A percentile compares a stretch with the other conserved stretches of the same genome.
Evolutionary conservation across 2,329 filamentous ascomycete species (phyloP).

Genomic region (Sphaceloma murrayae): DNA sequence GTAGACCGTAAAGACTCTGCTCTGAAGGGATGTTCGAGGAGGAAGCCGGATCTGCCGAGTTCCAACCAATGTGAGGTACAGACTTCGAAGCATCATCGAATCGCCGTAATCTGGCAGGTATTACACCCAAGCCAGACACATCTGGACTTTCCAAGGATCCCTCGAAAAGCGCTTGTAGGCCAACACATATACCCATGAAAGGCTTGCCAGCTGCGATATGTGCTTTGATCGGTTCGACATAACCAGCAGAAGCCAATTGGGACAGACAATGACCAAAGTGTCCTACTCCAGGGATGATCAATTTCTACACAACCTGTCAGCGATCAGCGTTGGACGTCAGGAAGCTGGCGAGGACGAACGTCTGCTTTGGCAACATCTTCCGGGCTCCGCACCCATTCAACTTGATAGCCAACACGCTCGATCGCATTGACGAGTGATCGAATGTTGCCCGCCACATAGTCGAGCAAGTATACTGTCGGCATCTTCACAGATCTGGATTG

Average conservation of each 20-base stretch:
- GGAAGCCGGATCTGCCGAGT: conserved; percentile 62
- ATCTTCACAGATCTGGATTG: too few species aligned
- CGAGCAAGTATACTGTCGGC: conserved; percentile 67
- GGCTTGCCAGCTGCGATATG: conserved; percentile 89
- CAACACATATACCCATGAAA: conserved; percentile 97
- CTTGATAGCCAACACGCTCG: conserved; percentile 84
- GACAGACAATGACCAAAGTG: conserved; percentile 94
- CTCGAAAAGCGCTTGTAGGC: conserved; percentile 80
- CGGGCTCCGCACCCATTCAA: conserved; percentile 83
- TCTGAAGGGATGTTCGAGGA: conserved; percentile 32
- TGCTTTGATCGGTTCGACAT: conserved; percentile 67
- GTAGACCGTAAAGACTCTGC: conserved; percentile 65
- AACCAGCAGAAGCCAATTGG: conserved; percentile 73
- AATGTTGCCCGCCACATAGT: conserved; percentile 95
- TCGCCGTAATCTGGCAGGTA: conserved; percentile 60
- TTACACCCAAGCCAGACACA: conserved; percentile 64
- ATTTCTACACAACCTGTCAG: conserved; percentile 50
- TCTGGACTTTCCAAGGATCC: conserved; percentile 69
- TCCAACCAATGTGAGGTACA: conserved; percentile 99
- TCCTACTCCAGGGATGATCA: conserved; percentile 92
- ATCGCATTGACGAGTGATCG: conserved; percentile 95
- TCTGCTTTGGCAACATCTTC: conserved; percentile 77
- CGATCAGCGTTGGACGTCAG: conserved; percentile 23
- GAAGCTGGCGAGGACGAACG: conserved; percentile 51
- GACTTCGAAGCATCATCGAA: conserved; percentile 73